Evolutionary conservation across 163 green algal species (phyloP), one percentile per base, ranked within the genome.

Genomic region (Volvox carteri): DNA sequence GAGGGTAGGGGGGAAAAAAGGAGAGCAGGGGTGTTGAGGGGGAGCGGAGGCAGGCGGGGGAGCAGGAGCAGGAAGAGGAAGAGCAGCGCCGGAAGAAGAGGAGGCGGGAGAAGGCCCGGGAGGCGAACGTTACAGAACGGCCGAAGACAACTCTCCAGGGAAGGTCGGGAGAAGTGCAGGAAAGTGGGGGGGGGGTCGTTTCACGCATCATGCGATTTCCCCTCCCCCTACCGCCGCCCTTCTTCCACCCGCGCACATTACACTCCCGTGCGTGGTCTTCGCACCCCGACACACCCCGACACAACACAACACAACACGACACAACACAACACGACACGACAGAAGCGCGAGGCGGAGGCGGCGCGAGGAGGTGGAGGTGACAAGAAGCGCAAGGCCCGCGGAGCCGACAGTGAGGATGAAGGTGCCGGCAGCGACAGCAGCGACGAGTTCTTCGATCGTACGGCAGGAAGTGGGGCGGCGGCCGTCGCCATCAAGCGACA

Each of bases 361-460:
- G 84, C 70, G 4, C 76, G 90, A 21, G 75, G 67, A 0, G 80
- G 80, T 25, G 89, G 28, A 1, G 84, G 12, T 2, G 79, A 41
- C 28, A 93, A 92, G 85, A 72, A 77, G 5, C 91, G 92, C 35
- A 95, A 94, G 72, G 39, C 33, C 21, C 44, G 72, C 0, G 76
- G n/a, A 4, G n/a, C n/a, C n/a, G 70, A 80, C 6, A 89, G 77
- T 78, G 88, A 74, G 50, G 92, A 94, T 39, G 92, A 95, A 12
- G 90, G 91, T 25, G 90, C 90, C n/a, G 93, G 83, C 25, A 85
- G 70, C 33, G 87, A 92, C 76, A 91, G 70, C 42, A 92, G 86
- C 2, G 92, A 95, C 54, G 92, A 94, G 21, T 94, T 95, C 33
- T 95, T 93, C 46, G 92, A 94, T 86, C 76, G 90, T 46, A 92